Conservation (phyloP, 2,329 filamentous ascomycete genomes). For the Arachnomyces sp. region DNA sequence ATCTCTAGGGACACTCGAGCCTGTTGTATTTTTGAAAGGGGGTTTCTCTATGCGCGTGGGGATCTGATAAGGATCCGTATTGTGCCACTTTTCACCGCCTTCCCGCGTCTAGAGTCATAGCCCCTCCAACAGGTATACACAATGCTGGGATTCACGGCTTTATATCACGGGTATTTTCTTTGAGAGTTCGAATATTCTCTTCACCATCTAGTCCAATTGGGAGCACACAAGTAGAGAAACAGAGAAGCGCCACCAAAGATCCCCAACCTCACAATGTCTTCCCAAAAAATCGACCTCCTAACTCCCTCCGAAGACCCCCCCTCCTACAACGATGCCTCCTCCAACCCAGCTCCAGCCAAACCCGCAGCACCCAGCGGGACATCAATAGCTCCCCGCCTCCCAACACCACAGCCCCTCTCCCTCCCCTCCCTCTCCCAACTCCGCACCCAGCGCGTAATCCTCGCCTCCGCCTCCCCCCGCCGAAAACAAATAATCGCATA, state of each 20-base stretch:
- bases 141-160: too few species aligned
- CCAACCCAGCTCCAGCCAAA: constrained; percentile 5
- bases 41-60: too few species aligned
- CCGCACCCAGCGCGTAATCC: constrained; percentile 70
- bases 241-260: constrained; percentile 9
- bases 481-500: constrained; percentile 69
- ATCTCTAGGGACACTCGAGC: too few species aligned
- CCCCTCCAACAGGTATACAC: too few species aligned
- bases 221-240: neutral
- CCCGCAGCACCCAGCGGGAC: constrained; percentile 12
- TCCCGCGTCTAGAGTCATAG: too few species aligned
- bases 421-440: constrained; percentile 72
- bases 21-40: too few species aligned
- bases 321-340: constrained; percentile 25
- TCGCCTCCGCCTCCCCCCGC: constrained; percentile 82
- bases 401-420: constrained; percentile 53
- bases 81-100: too few species aligned
- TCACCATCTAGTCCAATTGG: neutral
- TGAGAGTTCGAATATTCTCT: too few species aligned
- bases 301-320: constrained; percentile 23
- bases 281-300: constrained; percentile 5
- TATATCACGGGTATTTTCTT: too few species aligned
- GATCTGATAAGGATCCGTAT: too few species aligned
- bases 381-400: constrained; percentile 18
- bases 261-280: constrained; percentile 19